Evolutionary conservation across 768 basidiomycete genomes (phyloP).

Genomic region (Rhodotorula sphaerocarpa): DNA sequence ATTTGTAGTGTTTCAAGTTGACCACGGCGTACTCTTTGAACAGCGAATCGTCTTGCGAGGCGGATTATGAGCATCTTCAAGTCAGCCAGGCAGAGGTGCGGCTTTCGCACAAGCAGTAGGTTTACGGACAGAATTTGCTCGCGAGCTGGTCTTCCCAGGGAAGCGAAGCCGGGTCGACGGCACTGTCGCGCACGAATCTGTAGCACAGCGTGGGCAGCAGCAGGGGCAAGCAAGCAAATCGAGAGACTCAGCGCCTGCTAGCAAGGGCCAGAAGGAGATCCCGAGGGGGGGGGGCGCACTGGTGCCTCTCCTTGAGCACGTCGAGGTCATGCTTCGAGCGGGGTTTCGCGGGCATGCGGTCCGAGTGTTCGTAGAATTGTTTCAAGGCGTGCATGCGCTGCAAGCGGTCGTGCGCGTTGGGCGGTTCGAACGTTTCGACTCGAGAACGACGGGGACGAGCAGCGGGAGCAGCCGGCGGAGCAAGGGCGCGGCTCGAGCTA

Average conservation of each 20-base stretch:
- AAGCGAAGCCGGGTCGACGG: conserved; percentile 40
- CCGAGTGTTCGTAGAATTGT: conserved; percentile 9
- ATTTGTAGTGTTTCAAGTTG: conserved; percentile 92
- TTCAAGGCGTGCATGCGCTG: conserved; percentile 32
- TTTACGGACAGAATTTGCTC: conserved; percentile 76
- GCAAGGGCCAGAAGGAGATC: not conserved
- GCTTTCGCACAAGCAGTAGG: too few species aligned
- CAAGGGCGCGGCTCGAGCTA: too few species aligned
- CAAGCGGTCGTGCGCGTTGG: conserved; percentile 42
- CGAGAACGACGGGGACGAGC: too few species aligned
- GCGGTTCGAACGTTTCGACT: conserved; percentile 39
- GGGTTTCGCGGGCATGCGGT: not conserved
- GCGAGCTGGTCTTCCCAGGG: conserved; percentile 83
- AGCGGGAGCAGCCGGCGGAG: too few species aligned
- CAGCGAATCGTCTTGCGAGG: not conserved
- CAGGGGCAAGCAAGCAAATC: not conserved
- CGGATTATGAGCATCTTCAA: too few species aligned
- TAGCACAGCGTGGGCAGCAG: too few species aligned
- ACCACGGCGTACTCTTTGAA: conserved; percentile 69
- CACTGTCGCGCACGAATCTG: conserved; percentile 61
- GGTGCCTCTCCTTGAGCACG: conserved; percentile 45
- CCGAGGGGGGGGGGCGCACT: conserved; percentile 36
- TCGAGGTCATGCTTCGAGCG: conserved; percentile 45
- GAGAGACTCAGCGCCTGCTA: not conserved
- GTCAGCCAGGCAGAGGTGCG: too few species aligned